A percentile compares a stretch with the other conserved stretches of the same genome.
phyloP scores from a whole-genome alignment of 176 grass and related monocot genomes.

The Carex parvula region DNA sequence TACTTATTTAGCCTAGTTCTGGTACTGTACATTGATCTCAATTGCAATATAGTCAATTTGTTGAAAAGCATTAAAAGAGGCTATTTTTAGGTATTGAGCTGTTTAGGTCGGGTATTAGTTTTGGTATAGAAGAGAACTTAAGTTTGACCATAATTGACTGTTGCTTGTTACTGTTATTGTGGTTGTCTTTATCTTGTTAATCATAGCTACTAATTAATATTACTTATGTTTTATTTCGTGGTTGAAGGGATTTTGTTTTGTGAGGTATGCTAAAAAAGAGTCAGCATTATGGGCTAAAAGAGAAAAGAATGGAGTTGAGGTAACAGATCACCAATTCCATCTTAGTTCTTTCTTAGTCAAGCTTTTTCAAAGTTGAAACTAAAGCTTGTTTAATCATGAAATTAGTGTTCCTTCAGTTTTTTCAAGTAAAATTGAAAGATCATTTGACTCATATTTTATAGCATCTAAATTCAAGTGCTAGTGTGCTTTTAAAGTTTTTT shows the following conservation, averaged over 20 bases:
- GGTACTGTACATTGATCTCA: background rate
- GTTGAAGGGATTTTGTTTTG: conserved; percentile 79
- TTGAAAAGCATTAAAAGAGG: background rate
- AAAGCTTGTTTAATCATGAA: background rate
- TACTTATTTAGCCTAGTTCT: background rate
- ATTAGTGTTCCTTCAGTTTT: background rate
- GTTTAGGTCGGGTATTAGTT: background rate
- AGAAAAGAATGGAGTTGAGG: conserved; percentile 57
- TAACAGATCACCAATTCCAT: conserved; percentile 31
- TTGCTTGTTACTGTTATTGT: background rate
- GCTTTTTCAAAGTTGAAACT: background rate
- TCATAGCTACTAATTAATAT: background rate
- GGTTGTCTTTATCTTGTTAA: background rate
- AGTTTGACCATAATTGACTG: background rate
- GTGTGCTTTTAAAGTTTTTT: background rate
- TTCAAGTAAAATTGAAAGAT: conserved; percentile 3
- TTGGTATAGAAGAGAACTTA: conserved; percentile 1
- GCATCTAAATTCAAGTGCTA: background rate
- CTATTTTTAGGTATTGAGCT: background rate
- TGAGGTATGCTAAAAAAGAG: conserved; percentile 56
- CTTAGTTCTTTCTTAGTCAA: conserved; percentile 8
- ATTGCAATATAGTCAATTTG: background rate
- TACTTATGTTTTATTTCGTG: conserved; percentile 12
- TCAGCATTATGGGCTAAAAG: conserved; percentile 52
- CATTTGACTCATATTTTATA: conserved; percentile 23